phyloP scores from a whole-genome alignment of 306 rosid species.

The Pyrus bretschneideri region DNA sequence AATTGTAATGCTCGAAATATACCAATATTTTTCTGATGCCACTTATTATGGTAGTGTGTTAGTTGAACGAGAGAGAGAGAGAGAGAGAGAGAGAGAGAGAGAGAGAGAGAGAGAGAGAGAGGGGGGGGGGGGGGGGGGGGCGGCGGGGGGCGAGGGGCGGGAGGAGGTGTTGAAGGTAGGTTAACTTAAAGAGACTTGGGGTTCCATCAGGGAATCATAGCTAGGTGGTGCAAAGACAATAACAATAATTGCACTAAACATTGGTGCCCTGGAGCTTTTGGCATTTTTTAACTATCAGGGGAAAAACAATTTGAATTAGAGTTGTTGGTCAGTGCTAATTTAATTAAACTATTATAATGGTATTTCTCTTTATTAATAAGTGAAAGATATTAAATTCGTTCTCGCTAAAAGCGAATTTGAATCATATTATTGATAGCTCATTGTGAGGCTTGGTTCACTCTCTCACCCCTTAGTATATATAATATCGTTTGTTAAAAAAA shows the following conservation, averaged over 20 bases:
- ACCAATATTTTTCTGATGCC: conserved; percentile 2
- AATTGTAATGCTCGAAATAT: neutral
- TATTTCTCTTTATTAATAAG: too few relatives aligned
- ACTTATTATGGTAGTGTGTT: conserved; percentile 12
- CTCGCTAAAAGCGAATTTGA: too few relatives aligned
- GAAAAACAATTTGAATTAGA: neutral
- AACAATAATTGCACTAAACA: neutral
- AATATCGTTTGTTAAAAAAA: too few relatives aligned
- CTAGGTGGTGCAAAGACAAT: conserved; percentile 19
- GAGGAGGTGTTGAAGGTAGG: conserved; percentile 13
- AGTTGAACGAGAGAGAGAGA: conserved; percentile 20
- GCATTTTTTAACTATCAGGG: neutral
- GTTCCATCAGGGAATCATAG: neutral
- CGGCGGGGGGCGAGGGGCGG: too few relatives aligned
- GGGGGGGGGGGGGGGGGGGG: neutral
- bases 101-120: neutral
- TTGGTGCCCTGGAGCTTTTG: neutral
- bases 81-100: neutral
- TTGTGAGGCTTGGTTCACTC: too few relatives aligned
- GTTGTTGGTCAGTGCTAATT: neutral
- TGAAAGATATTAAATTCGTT: too few relatives aligned
- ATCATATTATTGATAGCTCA: too few relatives aligned
- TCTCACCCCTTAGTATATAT: too few relatives aligned
- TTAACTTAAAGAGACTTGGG: conserved; percentile 17
- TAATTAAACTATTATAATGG: too few relatives aligned